A percentile compares a stretch with the other conserved stretches of the same genome.
Evolutionary conservation across 495 filamentous ascomycete species (phyloP).

Genomic region (Cryomyces minteri): DNA sequence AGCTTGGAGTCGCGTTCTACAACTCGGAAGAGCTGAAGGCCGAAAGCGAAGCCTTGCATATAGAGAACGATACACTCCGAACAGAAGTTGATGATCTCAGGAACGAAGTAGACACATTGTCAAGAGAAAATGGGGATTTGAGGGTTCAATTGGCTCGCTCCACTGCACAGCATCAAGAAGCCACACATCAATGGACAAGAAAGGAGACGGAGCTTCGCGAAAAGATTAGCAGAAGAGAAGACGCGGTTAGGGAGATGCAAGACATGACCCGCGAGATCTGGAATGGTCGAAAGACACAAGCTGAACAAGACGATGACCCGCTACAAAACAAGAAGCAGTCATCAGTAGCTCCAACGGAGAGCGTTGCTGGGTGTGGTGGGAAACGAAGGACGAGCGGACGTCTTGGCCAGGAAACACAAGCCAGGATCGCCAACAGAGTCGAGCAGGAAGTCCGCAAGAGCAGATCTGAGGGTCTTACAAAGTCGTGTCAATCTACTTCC

Average conservation of each 20-base stretch:
- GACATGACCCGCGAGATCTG: slow-evolving; percentile 9
- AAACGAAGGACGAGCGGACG: slow-evolving; percentile 2
- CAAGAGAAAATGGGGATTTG: no score
- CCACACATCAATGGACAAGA: slow-evolving; percentile 6
- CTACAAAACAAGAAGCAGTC: slow-evolving; percentile 1
- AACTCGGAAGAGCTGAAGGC: slow-evolving; percentile 41
- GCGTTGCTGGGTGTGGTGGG: background rate
- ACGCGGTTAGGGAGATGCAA: slow-evolving; percentile 5
- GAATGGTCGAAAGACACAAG: background rate
- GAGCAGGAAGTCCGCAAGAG: slow-evolving; percentile 13
- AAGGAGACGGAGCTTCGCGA: slow-evolving; percentile 9
- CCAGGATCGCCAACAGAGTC: slow-evolving; percentile 12
- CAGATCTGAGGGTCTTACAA: slow-evolving; percentile 2
- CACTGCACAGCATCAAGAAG: slow-evolving; percentile 10
- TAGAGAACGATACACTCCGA: slow-evolving; percentile 9
- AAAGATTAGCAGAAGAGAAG: slow-evolving; percentile 9
- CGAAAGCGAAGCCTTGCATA: slow-evolving; percentile 15
- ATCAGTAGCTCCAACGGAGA: background rate
- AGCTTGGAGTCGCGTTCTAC: slow-evolving; percentile 43
- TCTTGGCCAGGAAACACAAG: slow-evolving; percentile 10
- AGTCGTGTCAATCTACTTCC: background rate
- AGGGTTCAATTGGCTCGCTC: slow-evolving; percentile 8
- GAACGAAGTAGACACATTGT: no score
- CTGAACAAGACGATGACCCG: background rate
- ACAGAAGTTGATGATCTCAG: slow-evolving; percentile 8